A percentile compares a stretch with the other conserved stretches of the same genome.
Conservation (phyloP, 208 protist genomes). For the Tritrichomonas musculus region DNA sequence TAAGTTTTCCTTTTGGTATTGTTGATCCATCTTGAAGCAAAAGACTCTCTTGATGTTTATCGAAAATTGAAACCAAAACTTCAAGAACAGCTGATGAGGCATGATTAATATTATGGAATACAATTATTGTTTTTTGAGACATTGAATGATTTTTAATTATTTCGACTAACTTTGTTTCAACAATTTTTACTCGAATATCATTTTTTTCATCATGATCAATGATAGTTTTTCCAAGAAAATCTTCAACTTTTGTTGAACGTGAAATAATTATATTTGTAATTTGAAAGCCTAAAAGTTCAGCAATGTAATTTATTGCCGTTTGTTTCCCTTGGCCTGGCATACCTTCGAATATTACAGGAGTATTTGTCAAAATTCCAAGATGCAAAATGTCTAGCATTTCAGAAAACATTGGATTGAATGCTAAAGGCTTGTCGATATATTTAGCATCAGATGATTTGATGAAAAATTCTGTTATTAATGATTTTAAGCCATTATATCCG, state of each 20-base stretch:
- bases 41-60: not conserved
- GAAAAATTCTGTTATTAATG: no score
- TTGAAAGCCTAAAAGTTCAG: not conserved
- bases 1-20: not conserved
- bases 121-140: not conserved
- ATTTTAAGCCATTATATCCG: no score
- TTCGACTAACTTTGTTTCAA: not conserved
- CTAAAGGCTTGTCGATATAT: not conserved
- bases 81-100: not conserved
- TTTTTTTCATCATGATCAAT: not conserved
- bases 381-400: not conserved
- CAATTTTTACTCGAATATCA: not conserved
- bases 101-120: not conserved
- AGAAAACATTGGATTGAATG: not conserved
- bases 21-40: not conserved
- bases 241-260: not conserved
- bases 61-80: not conserved
- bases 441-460: no score
- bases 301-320: not conserved
- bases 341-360: not conserved
- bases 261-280: not conserved
- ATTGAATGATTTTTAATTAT: not conserved
- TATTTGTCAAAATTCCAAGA: not conserved
- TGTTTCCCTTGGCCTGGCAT: not conserved
- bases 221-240: not conserved